Evolutionary conservation across 75 land plant species (phyloP).

Genomic region (Isoetes taiwanensis): DNA sequence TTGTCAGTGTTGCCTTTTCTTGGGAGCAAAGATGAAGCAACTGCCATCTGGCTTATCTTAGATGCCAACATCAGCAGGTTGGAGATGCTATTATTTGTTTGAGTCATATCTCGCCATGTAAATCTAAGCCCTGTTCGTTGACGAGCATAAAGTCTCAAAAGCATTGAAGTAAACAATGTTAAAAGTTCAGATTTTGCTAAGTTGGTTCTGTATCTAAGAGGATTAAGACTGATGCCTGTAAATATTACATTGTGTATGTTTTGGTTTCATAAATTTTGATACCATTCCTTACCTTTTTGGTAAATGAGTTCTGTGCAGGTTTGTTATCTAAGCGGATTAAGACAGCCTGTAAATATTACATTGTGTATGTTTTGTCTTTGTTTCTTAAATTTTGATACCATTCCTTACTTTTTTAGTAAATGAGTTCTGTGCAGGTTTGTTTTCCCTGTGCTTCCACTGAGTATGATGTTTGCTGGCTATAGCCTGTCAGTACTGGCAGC

Average conservation of each 20-base stretch:
- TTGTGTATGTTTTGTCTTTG: not conserved
- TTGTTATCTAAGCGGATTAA: not conserved
- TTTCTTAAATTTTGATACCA: not conserved
- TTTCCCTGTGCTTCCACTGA: conserved; percentile 80
- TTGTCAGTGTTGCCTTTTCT: too few relatives aligned
- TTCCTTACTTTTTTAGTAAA: too few relatives aligned
- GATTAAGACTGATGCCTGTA: not conserved
- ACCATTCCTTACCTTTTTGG: not conserved
- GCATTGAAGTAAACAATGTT: too few relatives aligned
- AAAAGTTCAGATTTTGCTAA: too few relatives aligned
- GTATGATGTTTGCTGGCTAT: conserved; percentile 84
- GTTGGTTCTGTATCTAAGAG: conserved; percentile 1
- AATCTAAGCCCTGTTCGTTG: too few relatives aligned
- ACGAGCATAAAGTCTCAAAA: too few relatives aligned
- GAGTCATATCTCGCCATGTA: too few relatives aligned
- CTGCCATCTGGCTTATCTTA: too few relatives aligned
- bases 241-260: not conserved
- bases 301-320: not conserved
- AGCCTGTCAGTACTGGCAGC: conserved; percentile 33
- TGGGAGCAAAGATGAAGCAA: too few relatives aligned
- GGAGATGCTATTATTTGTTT: too few relatives aligned
- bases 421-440: conserved; percentile 95
- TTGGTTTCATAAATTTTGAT: not conserved
- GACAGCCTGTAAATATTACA: not conserved
- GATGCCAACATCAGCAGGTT: too few relatives aligned